A percentile compares a stretch with the other conserved stretches of the same genome.
These are phyloP conservation scores for Macrolepiota dolichaula DNA, from an alignment of 768 basidiomycete genomes.

Conservation along the genomic window DNA sequence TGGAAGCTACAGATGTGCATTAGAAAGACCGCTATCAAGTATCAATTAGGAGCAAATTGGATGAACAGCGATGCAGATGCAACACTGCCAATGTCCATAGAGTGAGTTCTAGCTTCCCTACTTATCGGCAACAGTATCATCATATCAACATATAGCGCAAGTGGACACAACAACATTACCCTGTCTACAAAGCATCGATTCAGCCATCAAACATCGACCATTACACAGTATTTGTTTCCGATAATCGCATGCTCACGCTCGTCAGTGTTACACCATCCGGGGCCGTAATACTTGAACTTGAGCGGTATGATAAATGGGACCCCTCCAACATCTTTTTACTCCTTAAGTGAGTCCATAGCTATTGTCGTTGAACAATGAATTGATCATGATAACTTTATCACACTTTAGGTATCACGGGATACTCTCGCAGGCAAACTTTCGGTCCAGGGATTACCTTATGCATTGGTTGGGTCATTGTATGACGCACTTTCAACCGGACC, in stretches of 20 bases:
- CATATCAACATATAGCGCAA: slow-evolving; percentile 19
- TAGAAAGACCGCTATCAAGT: no score
- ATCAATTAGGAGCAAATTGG: no score
- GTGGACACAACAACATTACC: slow-evolving; percentile 46
- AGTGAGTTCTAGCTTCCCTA: slow-evolving; percentile 38
- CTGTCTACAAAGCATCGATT: slow-evolving; percentile 53
- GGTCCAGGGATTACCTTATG: slow-evolving; percentile 54
- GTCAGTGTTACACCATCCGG: slow-evolving; percentile 69
- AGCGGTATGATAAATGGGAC: slow-evolving; percentile 64
- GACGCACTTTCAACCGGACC: slow-evolving; percentile 46
- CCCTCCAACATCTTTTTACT: slow-evolving; percentile 65
- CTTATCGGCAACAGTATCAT: not conserved
- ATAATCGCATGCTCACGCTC: slow-evolving; percentile 46
- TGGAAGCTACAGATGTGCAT: no score
- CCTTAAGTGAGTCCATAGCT: slow-evolving; percentile 42
- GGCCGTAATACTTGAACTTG: slow-evolving; percentile 71
- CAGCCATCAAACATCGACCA: slow-evolving; percentile 45
- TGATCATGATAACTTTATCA: slow-evolving; percentile 16
- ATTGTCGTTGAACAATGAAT: not conserved
- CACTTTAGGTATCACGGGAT: slow-evolving; percentile 16
- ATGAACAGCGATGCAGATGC: no score
- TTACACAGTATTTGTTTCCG: slow-evolving; percentile 56
- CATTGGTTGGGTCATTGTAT: slow-evolving; percentile 64
- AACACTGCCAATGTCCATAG: slow-evolving; percentile 61
- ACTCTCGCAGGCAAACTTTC: slow-evolving; percentile 32